These are phyloP conservation scores for Brassica incana DNA, from an alignment of 345 rosid genomes.

Conservation along the genomic window DNA sequence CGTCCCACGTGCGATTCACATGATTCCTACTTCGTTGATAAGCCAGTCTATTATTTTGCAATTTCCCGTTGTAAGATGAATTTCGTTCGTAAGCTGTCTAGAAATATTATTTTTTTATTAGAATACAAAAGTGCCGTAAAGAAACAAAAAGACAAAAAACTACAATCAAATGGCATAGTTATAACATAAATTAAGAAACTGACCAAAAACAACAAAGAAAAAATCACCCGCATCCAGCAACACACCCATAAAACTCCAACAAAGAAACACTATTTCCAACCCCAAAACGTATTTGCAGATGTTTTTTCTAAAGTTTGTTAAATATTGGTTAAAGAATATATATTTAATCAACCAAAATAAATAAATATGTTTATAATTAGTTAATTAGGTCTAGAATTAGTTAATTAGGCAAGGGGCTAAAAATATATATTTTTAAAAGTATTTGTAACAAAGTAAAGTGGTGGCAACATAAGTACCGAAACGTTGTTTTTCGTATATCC, in stretches of 20 bases:
- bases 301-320: not conserved
- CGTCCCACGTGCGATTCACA: constrained; percentile 37
- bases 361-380: not conserved
- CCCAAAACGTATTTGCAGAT: not conserved
- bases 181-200: not conserved
- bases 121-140: not conserved
- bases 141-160: not conserved
- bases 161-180: not conserved
- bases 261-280: not conserved
- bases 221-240: not conserved
- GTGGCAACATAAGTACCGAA: not conserved
- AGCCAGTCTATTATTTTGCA: not conserved
- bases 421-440: not conserved
- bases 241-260: not conserved
- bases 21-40: constrained; percentile 22
- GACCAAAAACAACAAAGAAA: not conserved
- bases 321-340: not conserved
- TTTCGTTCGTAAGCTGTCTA: not conserved
- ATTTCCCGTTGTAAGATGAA: not conserved
- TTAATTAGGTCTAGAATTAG: not conserved
- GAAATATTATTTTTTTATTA: not conserved
- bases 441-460: not conserved
- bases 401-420: not conserved
- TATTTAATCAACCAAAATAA: not conserved
- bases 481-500: not conserved